A percentile compares a stretch with the other conserved stretches of the same genome.
Conservation (phyloP, 768 basidiomycete species). For the Lactifluus piperatus region DNA sequence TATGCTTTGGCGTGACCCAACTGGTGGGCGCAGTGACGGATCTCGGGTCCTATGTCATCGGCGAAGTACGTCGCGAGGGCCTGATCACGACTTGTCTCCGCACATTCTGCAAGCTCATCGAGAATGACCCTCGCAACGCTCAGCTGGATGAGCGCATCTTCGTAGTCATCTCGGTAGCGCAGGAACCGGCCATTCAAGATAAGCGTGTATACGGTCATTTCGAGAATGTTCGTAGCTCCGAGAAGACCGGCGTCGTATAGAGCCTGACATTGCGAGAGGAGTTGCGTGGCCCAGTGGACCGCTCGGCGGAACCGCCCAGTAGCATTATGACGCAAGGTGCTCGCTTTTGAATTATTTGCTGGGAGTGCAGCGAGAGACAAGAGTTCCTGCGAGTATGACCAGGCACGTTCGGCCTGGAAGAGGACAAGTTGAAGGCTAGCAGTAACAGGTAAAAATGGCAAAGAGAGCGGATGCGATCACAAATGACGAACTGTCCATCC, state of each 20-base stretch:
- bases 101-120: slow-evolving; percentile 52
- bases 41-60: slow-evolving; percentile 85
- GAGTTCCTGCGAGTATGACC: slow-evolving; percentile 84
- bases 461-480: neutral
- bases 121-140: slow-evolving; percentile 70
- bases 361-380: slow-evolving; percentile 39
- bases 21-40: slow-evolving; percentile 88
- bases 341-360: slow-evolving; percentile 31
- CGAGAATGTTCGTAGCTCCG: slow-evolving; percentile 49
- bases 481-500: slow-evolving; percentile 68
- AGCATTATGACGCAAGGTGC: slow-evolving; percentile 61
- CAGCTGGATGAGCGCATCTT: slow-evolving; percentile 66
- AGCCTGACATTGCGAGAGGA: slow-evolving; percentile 63
- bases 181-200: slow-evolving; percentile 78
- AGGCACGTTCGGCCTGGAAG: slow-evolving; percentile 87
- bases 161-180: slow-evolving; percentile 66
- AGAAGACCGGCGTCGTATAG: slow-evolving; percentile 47
- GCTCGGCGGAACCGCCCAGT: slow-evolving; percentile 75
- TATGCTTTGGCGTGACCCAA: slow-evolving; percentile 71
- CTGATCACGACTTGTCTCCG: slow-evolving; percentile 73
- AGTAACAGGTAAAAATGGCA: slow-evolving; percentile 12
- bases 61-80: slow-evolving; percentile 77
- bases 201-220: slow-evolving; percentile 71
- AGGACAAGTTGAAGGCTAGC: slow-evolving; percentile 72
- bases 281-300: slow-evolving; percentile 67